Evolutionary conservation across 2,329 filamentous ascomycete genomes (phyloP).

Genomic region (Elsinoe australis): DNA sequence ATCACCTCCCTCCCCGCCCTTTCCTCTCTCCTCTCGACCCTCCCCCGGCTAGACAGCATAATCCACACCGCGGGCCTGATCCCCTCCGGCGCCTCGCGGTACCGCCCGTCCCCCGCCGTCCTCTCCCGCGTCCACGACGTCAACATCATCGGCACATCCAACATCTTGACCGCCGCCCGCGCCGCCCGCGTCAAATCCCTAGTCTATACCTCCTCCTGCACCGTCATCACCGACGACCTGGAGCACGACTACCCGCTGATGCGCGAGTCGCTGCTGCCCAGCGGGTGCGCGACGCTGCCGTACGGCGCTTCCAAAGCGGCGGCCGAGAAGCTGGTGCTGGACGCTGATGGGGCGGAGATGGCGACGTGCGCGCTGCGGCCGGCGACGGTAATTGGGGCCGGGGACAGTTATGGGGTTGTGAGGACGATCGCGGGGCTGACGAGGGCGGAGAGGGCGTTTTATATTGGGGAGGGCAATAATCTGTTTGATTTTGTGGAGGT

Average conservation of each 20-base stretch:
- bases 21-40: conserved; percentile 46
- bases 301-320: conserved; percentile 87
- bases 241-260: conserved; percentile 71
- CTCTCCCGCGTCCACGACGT: conserved; percentile 64
- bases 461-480: conserved; percentile 68
- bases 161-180: conserved; percentile 65
- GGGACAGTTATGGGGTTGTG: conserved; percentile 64
- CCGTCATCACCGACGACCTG: conserved; percentile 73
- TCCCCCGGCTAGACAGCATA: conserved; percentile 71
- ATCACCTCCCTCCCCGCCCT: conserved; percentile 34
- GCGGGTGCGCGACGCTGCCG: conserved; percentile 63
- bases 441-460: conserved; percentile 62
- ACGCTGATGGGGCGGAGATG: conserved; percentile 51
- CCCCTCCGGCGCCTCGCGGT: conserved; percentile 33
- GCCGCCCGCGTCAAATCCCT: conserved; percentile 63
- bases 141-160: conserved; percentile 78
- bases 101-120: conserved; percentile 33
- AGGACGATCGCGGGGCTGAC: conserved; percentile 63
- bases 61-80: conserved; percentile 70
- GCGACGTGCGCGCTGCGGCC: conserved; percentile 74
- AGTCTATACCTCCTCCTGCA: conserved; percentile 86
- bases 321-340: conserved; percentile 73
- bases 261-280: conserved; percentile 75
- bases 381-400: conserved; percentile 83
- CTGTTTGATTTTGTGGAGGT: conserved; percentile 66